phyloP scores from a whole-genome alignment of 2,329 filamentous ascomycete species.

The Arthrobotrys conoides region DNA sequence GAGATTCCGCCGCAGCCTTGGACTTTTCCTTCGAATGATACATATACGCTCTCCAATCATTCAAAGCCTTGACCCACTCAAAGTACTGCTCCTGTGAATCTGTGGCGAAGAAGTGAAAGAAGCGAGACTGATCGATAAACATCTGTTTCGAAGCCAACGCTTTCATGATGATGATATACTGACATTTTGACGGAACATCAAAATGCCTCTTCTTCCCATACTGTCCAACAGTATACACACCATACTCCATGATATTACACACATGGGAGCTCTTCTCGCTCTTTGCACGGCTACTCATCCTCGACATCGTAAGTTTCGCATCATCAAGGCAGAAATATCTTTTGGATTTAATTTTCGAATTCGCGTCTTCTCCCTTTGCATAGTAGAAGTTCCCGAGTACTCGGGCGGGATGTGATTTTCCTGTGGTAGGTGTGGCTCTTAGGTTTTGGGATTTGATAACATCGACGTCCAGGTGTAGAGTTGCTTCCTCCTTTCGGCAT shows the following conservation, averaged over 20 bases:
- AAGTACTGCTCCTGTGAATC: conserved; percentile 59
- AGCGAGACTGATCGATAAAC: conserved; percentile 56
- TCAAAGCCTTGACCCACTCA: conserved; percentile 49
- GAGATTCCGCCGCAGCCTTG: conserved; percentile 46
- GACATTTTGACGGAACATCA: conserved; percentile 54
- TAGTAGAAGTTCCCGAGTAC: conserved; percentile 54
- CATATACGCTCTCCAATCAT: conserved; percentile 50
- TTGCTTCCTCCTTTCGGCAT: conserved; percentile 49
- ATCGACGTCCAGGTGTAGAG: conserved; percentile 49
- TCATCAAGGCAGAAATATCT: conserved; percentile 57
- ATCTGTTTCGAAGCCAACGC: conserved; percentile 51
- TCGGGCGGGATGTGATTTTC: conserved; percentile 29
- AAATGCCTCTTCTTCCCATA: conserved; percentile 56
- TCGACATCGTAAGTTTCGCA: conserved; percentile 55
- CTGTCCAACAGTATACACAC: conserved; percentile 55
- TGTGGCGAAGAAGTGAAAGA: conserved; percentile 56
- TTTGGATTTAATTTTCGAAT: conserved; percentile 54
- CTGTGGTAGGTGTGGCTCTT: conserved; percentile 15
- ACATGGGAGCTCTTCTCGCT: conserved; percentile 58
- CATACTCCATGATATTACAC: conserved; percentile 59
- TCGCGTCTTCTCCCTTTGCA: conserved; percentile 53
- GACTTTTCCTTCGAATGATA: conserved; percentile 34
- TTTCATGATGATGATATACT: conserved; percentile 59
- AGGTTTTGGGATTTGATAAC: conserved; percentile 50
- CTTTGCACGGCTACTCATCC: conserved; percentile 52